Percentiles rank a stretch among this genome's conserved stretches.
Conservation (phyloP, 805 yeast genomes). For the Spathaspora hagerdaliae region DNA sequence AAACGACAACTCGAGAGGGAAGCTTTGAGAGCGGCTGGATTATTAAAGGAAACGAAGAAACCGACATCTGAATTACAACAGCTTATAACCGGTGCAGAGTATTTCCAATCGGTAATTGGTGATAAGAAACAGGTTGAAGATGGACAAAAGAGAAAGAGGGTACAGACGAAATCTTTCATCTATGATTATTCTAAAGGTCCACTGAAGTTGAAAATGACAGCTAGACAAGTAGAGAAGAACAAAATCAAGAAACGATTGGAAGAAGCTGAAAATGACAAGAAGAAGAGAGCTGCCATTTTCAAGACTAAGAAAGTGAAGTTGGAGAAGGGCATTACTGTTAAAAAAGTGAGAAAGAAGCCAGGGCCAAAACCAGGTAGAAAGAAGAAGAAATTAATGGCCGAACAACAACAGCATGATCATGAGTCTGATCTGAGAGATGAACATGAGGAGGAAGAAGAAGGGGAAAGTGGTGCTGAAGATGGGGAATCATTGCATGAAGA, state of each 20-base stretch:
- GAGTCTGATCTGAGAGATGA: too few relatives aligned
- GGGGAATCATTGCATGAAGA: conserved; percentile 22
- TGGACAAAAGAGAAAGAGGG: conserved; percentile 31
- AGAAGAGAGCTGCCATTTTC: too few relatives aligned
- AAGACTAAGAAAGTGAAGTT: neutral
- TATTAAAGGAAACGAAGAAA: neutral
- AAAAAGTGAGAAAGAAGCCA: conserved; percentile 1
- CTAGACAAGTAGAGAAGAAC: conserved; percentile 10
- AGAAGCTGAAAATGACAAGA: neutral
- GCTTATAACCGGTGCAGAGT: conserved; percentile 23
- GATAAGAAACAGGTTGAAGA: conserved; percentile 25
- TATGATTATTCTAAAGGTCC: conserved; percentile 9
- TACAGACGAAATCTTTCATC: conserved; percentile 23
- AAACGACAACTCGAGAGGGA: conserved; percentile 1
- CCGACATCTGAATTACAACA: neutral
- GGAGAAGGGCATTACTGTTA: neutral
- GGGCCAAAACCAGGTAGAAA: conserved; percentile 1
- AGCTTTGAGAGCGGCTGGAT: conserved; percentile 5
- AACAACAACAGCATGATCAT: neutral
- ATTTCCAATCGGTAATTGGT: conserved; percentile 40
- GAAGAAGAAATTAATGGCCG: neutral
- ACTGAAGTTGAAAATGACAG: conserved; percentile 8
- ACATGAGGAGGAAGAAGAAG: conserved; percentile 4
- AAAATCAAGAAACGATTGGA: conserved; percentile 8
- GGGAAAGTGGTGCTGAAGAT: conserved; percentile 13